phyloP scores from a whole-genome alignment of 2,329 filamentous ascomycete species.

The Fusarium verrucosum region DNA sequence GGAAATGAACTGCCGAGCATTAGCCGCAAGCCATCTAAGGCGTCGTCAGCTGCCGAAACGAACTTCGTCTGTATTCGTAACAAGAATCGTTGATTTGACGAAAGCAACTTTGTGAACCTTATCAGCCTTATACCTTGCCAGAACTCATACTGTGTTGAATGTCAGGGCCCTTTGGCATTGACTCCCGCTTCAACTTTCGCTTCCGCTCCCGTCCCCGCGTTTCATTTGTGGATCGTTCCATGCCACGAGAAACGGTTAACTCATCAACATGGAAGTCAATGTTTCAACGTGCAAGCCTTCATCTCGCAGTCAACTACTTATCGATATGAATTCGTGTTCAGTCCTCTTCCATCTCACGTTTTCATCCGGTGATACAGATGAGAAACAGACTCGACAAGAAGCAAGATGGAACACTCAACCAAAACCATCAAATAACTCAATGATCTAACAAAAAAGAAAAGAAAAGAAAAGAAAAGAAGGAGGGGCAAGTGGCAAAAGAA shows the following conservation, averaged over 20 bases:
- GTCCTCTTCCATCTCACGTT: no score
- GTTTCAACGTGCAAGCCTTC: not conserved
- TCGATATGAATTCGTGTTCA: not conserved
- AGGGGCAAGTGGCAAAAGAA: no score
- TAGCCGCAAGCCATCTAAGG: conserved; percentile 29
- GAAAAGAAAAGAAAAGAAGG: no score
- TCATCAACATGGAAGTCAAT: not conserved
- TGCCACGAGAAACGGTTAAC: not conserved
- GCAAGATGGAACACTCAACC: not conserved
- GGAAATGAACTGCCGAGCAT: conserved; percentile 31
- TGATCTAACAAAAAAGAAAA: not conserved
- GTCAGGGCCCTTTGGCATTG: not conserved
- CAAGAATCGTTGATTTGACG: not conserved
- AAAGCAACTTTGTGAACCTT: not conserved
- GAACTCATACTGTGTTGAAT: not conserved
- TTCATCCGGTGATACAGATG: not conserved
- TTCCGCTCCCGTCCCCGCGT: not conserved
- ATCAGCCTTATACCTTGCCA: not conserved
- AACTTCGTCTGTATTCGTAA: not conserved
- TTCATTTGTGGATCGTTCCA: conserved; percentile 17
- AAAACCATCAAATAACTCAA: not conserved
- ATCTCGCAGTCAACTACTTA: not conserved
- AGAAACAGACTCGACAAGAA: conserved; percentile 10
- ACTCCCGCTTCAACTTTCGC: not conserved
- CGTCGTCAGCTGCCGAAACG: not conserved